Percentiles rank a stretch among this genome's conserved stretches.
phyloP scores from a whole-genome alignment of 164 flowering plant species.

The grape (Vitis vinifera) region ASM3070453v1 NC_081808.1:6828001-6828500 shows the following conservation, averaged over 20 bases:
- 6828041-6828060: no score
- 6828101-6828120: no score
- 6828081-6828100: no score
- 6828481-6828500: slow-evolving; percentile 25
- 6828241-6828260: background rate
- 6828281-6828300: slow-evolving; percentile 39
- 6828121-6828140: no score
- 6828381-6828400: slow-evolving; percentile 32
- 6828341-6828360: slow-evolving; percentile 34
- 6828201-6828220: no score
- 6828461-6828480: slow-evolving; percentile 27
- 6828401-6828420: slow-evolving; percentile 24
- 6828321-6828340: slow-evolving; percentile 45
- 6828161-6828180: no score
- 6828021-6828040: background rate
- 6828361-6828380: slow-evolving; percentile 38
- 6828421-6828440: slow-evolving; percentile 35
- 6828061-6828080: no score
- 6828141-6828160: no score
- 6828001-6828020: background rate
- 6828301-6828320: slow-evolving; percentile 31
- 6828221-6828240: background rate
- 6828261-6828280: slow-evolving; percentile 46
- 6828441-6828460: slow-evolving; percentile 35
- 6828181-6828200: no score